A percentile compares a stretch with the other conserved stretches of the same genome.
Conservation (phyloP, 2,329 filamentous ascomycete species). For the Colletotrichum neosansevieriae region DNA sequence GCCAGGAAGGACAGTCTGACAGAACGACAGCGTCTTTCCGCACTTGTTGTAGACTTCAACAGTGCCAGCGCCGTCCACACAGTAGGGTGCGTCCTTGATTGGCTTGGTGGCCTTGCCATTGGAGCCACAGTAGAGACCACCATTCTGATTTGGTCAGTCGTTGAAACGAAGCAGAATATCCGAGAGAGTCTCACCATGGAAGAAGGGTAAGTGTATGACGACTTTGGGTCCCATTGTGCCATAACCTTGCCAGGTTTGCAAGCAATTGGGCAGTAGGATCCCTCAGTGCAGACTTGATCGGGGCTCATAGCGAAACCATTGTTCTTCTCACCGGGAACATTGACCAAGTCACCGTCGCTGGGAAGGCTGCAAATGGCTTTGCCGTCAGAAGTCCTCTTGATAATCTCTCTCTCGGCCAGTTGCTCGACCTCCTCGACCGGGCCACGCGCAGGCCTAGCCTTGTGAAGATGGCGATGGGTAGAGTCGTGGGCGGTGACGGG, state of each 20-base stretch:
- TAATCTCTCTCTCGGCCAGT: slow-evolving; percentile 39
- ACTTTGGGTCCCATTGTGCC: slow-evolving; percentile 81
- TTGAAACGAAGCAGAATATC: neutral
- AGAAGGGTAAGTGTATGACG: slow-evolving; percentile 75
- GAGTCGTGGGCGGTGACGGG: slow-evolving; percentile 54
- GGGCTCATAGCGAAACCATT: slow-evolving; percentile 85
- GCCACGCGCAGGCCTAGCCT: slow-evolving; percentile 14
- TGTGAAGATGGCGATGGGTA: slow-evolving; percentile 53
- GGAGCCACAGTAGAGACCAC: slow-evolving; percentile 78
- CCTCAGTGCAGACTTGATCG: slow-evolving; percentile 75
- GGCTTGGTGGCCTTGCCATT: slow-evolving; percentile 76
- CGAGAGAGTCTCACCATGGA: slow-evolving; percentile 70
- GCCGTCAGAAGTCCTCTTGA: slow-evolving; percentile 47
- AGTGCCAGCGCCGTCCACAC: slow-evolving; percentile 74
- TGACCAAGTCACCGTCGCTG: slow-evolving; percentile 72
- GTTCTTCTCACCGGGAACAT: slow-evolving; percentile 73
- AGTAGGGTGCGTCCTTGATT: slow-evolving; percentile 76
- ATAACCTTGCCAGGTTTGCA: slow-evolving; percentile 82
- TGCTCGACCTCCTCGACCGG: slow-evolving; percentile 15
- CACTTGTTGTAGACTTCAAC: slow-evolving; percentile 76
- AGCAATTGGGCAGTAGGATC: slow-evolving; percentile 80
- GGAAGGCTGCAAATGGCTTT: slow-evolving; percentile 71
- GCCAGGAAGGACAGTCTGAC: slow-evolving; percentile 83
- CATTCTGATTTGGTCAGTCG: slow-evolving; percentile 63
- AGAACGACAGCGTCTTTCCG: slow-evolving; percentile 74